phyloP scores from a whole-genome alignment of 352 stramenopile genomes.

The Peronospora destructor region DNA sequence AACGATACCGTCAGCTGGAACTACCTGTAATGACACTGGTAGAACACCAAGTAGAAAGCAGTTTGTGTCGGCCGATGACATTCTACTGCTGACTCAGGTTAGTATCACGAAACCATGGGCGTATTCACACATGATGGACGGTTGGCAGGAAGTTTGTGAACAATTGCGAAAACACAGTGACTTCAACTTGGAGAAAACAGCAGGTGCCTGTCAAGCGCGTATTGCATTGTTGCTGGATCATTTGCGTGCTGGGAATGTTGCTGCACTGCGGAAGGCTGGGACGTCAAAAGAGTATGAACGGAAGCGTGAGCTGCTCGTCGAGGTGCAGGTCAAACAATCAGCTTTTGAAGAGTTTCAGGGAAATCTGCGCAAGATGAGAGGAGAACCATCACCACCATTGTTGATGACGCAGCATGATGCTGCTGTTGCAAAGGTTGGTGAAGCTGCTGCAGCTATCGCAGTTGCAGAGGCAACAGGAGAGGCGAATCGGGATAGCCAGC shows the following conservation, averaged over 20 bases:
- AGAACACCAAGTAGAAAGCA: conserved; percentile 18
- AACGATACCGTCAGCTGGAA: conserved; percentile 3
- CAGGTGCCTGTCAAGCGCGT: conserved; percentile 30
- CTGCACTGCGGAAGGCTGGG: conserved; percentile 27
- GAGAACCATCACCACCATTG: background rate
- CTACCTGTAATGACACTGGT: background rate
- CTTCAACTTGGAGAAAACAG: conserved; percentile 31
- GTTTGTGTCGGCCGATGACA: conserved; percentile 34
- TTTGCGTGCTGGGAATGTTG: conserved; percentile 24
- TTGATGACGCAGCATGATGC: conserved; percentile 22
- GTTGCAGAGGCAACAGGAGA: conserved; percentile 14
- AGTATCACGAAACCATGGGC: conserved; percentile 25
- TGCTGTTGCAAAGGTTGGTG: conserved; percentile 21
- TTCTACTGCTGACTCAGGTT: conserved; percentile 31
- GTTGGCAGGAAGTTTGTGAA: conserved; percentile 28
- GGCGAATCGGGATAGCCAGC: conserved; percentile 13
- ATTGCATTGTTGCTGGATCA: conserved; percentile 28
- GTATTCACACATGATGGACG: conserved; percentile 27
- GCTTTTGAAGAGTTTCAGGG: conserved; percentile 18
- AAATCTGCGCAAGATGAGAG: conserved; percentile 12
- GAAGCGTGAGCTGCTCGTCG: conserved; percentile 22
- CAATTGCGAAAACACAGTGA: conserved; percentile 10
- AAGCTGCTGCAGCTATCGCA: conserved; percentile 21
- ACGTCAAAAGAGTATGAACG: conserved; percentile 23
- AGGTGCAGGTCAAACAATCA: conserved; percentile 19